Conservation (phyloP, 805 yeast species). For the Teunomyces aglyptinius region DNA sequence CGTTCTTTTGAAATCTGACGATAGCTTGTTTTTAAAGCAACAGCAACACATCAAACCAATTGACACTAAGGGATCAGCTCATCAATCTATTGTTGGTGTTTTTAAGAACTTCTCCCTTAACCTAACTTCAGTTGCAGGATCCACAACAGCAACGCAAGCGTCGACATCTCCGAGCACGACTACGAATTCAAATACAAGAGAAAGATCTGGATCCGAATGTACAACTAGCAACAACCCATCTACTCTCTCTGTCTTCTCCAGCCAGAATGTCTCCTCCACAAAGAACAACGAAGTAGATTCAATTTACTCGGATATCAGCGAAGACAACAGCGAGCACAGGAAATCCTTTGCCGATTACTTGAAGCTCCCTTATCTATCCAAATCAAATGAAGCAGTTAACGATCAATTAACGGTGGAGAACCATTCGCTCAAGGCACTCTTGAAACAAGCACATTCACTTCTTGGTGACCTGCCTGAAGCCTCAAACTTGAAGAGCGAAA, state of each 20-base stretch:
- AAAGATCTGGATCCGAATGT: slow-evolving; percentile 6
- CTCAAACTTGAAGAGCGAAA: slow-evolving; percentile 11
- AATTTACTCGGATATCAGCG: slow-evolving; percentile 16
- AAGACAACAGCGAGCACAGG: slow-evolving; percentile 10
- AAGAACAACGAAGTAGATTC: slow-evolving; percentile 12
- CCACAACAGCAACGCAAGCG: neutral
- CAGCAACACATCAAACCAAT: neutral
- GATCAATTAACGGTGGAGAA: slow-evolving; percentile 20
- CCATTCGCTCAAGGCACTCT: slow-evolving; percentile 23
- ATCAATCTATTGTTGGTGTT: slow-evolving; percentile 24
- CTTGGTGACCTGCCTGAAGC: slow-evolving; percentile 14
- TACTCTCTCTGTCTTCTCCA: slow-evolving; percentile 22
- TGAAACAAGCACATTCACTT: slow-evolving; percentile 24
- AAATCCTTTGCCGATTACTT: slow-evolving; percentile 18
- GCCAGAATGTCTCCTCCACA: slow-evolving; percentile 1
- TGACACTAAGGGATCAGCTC: neutral
- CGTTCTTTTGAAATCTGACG: slow-evolving; percentile 36
- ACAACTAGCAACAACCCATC: slow-evolving; percentile 15
- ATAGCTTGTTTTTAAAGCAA: slow-evolving; percentile 20
- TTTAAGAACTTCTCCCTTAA: slow-evolving; percentile 28
- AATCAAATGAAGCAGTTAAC: slow-evolving; percentile 10
- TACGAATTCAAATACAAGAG: slow-evolving; percentile 12
- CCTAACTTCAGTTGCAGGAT: slow-evolving; percentile 10
- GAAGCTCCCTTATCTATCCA: slow-evolving; percentile 18
- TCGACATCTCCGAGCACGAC: slow-evolving; percentile 10